A percentile compares a stretch with the other conserved stretches of the same genome.
Evolutionary conservation across 2,329 filamentous ascomycete species (phyloP).

Genomic region (Talaromyces amestolkiae): DNA sequence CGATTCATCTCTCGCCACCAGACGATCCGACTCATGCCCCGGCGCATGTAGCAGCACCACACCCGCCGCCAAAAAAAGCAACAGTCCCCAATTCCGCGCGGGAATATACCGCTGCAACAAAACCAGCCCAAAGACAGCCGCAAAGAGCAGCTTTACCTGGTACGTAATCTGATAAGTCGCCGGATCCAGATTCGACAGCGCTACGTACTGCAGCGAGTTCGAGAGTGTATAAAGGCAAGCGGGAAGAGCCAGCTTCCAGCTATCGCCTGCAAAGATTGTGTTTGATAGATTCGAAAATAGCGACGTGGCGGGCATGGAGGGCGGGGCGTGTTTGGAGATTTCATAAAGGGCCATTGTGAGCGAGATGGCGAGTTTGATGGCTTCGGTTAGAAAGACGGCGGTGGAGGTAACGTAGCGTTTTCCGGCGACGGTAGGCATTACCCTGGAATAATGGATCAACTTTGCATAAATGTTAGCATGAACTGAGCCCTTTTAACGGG

Average conservation of each 20-base stretch:
- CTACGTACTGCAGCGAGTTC: constrained; percentile 90
- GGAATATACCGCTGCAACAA: constrained; percentile 71
- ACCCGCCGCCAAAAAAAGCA: constrained; percentile 75
- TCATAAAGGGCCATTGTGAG: constrained; percentile 86
- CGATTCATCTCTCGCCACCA: constrained; percentile 51
- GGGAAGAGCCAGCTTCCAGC: constrained; percentile 91
- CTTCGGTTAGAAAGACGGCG: constrained; percentile 88
- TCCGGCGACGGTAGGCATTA: constrained; percentile 81
- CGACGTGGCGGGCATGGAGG: constrained; percentile 75
- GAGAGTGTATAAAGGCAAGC: constrained; percentile 86
- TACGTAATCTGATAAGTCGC: constrained; percentile 92
- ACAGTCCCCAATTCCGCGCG: constrained; percentile 72
- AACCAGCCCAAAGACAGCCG: constrained; percentile 79
- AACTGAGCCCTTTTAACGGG: no score
- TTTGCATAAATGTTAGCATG: constrained; percentile 35
- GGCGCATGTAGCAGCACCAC: constrained; percentile 84
- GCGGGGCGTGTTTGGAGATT: constrained; percentile 71
- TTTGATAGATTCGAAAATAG: constrained; percentile 77
- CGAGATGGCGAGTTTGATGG: constrained; percentile 84
- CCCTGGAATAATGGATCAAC: constrained; percentile 91
- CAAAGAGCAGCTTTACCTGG: constrained; percentile 90
- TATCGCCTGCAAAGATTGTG: constrained; percentile 81
- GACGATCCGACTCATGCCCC: constrained; percentile 54
- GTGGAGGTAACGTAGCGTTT: constrained; percentile 92
- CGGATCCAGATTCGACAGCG: constrained; percentile 84